These are phyloP conservation scores for Cytospora leucostoma DNA, from an alignment of 2,329 filamentous ascomycete genomes.

Conservation along the genomic window DNA sequence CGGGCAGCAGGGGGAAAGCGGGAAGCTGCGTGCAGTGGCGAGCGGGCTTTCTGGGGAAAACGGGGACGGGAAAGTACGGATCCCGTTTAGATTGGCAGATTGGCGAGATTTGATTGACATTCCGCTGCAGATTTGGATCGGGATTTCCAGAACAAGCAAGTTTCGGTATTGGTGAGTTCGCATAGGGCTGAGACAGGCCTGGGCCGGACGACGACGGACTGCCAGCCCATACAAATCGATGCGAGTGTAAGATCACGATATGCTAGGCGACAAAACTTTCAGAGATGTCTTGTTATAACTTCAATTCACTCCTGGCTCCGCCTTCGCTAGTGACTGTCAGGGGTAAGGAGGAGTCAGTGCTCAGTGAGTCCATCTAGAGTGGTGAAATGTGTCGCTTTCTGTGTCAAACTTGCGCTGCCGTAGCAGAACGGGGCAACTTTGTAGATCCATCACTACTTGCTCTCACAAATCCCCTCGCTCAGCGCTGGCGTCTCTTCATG, in stretches of 20 bases:
- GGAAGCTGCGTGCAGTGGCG: not conserved
- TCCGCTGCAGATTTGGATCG: not conserved
- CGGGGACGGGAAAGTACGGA: not conserved
- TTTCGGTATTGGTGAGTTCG: not conserved
- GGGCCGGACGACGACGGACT: not conserved
- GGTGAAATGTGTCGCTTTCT: not conserved
- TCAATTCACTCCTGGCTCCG: not conserved
- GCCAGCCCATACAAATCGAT: not conserved
- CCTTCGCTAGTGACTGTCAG: not conserved
- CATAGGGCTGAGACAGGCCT: not conserved
- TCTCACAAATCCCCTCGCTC: not conserved
- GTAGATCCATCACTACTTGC: not conserved
- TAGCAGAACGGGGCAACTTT: not conserved
- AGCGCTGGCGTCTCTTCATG: conserved; percentile 20
- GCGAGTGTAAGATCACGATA: not conserved
- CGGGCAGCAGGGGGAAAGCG: not conserved
- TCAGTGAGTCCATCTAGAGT: not conserved
- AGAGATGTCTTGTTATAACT: not conserved
- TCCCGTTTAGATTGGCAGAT: not conserved
- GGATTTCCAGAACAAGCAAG: not conserved
- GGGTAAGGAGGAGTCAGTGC: not conserved
- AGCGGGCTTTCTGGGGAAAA: not conserved
- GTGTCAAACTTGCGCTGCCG: conserved; percentile 4
- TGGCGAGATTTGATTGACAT: not conserved
- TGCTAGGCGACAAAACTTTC: not conserved